Evolutionary conservation across 1,139 yeast species (phyloP).

Genomic region (Debaryomycetaceae sp.): DNA sequence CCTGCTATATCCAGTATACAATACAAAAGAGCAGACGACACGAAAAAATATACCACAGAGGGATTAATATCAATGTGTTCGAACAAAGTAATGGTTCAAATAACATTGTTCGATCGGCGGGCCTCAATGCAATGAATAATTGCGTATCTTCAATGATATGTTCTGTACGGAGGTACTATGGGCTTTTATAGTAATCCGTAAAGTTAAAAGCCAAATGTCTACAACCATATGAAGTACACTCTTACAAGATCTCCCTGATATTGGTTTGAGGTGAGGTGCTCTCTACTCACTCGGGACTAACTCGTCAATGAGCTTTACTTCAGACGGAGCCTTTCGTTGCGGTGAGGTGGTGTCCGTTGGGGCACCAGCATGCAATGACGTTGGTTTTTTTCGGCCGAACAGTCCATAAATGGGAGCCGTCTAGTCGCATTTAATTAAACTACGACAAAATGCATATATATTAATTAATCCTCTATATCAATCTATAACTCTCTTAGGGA

Average conservation of each 20-base stretch:
- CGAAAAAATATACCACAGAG: background rate
- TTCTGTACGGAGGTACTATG: background rate
- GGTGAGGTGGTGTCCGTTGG: too few relatives aligned
- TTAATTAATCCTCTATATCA: background rate
- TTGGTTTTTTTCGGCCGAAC: too few relatives aligned
- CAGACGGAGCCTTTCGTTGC: too few relatives aligned
- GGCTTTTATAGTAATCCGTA: background rate
- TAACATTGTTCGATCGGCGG: background rate
- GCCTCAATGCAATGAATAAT: background rate
- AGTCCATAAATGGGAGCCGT: too few relatives aligned
- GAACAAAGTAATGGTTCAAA: background rate
- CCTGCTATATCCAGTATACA: background rate
- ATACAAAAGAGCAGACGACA: background rate
- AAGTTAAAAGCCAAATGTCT: background rate
- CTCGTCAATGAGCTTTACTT: too few relatives aligned
- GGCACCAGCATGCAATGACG: too few relatives aligned
- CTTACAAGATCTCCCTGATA: too few relatives aligned
- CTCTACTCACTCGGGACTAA: too few relatives aligned
- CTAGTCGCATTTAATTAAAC: too few relatives aligned
- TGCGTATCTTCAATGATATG: background rate
- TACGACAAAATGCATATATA: background rate
- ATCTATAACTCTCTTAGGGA: constrained; percentile 54
- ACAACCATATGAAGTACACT: too few relatives aligned
- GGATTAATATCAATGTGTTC: background rate
- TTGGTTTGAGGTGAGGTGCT: too few relatives aligned